These are phyloP conservation scores for Trichoderma simmonsii DNA, from an alignment of 2,329 filamentous ascomycete genomes.

Conservation along the genomic window DNA sequence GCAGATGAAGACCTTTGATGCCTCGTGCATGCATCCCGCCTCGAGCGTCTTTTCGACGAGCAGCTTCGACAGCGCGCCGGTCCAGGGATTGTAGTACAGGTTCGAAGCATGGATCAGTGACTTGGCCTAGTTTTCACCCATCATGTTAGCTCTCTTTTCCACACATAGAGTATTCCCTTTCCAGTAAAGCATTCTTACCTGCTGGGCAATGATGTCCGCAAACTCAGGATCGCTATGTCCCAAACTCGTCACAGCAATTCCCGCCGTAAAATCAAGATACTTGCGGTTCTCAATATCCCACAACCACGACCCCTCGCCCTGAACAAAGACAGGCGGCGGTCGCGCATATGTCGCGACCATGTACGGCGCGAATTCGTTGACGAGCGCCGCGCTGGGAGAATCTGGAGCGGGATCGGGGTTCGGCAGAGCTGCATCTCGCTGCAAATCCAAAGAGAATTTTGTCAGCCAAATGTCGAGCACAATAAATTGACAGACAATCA, in stretches of 20 bases:
- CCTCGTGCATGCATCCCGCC: slow-evolving; percentile 78
- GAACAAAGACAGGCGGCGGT: slow-evolving; percentile 84
- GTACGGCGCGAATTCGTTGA: slow-evolving; percentile 73
- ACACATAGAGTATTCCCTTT: slow-evolving; percentile 1
- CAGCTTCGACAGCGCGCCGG: slow-evolving; percentile 79
- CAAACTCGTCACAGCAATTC: slow-evolving; percentile 91
- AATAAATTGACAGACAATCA: background rate
- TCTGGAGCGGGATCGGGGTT: slow-evolving; percentile 71
- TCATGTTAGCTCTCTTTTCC: background rate
- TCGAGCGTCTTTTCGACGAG: slow-evolving; percentile 77
- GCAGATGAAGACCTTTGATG: slow-evolving; percentile 80
- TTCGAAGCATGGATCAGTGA: slow-evolving; percentile 91
- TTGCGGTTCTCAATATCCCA: slow-evolving; percentile 86
- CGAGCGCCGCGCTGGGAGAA: slow-evolving; percentile 70
- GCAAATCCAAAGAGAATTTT: background rate
- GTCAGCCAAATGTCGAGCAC: background rate
- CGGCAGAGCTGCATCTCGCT: slow-evolving; percentile 42
- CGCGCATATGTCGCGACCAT: slow-evolving; percentile 97
- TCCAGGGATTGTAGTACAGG: slow-evolving; percentile 96
- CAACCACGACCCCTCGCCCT: slow-evolving; percentile 80
- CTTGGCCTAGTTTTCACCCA: slow-evolving; percentile 47
- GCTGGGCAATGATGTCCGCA: slow-evolving; percentile 69
- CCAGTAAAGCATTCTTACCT: slow-evolving; percentile 46
- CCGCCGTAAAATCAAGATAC: slow-evolving; percentile 93
- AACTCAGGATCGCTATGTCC: slow-evolving; percentile 87